These are phyloP conservation scores for Phytophthora capsici DNA, from an alignment of 352 stramenopile genomes.

Conservation along the genomic window DNA sequence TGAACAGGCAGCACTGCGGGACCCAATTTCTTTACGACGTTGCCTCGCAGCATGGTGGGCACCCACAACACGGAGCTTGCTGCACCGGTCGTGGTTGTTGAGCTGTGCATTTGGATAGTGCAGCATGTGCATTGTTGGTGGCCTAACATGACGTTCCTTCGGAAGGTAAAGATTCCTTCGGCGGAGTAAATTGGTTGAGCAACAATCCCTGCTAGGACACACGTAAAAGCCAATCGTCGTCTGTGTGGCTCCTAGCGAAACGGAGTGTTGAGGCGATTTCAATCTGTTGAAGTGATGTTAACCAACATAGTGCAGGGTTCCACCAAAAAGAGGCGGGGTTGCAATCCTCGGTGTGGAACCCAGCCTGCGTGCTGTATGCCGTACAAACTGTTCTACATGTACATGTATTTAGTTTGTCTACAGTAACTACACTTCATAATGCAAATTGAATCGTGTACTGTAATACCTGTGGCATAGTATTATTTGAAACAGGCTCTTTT, in stretches of 20 bases:
- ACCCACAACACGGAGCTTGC: too few species aligned
- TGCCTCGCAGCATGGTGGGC: neutral
- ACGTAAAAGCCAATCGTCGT: conserved; percentile 6
- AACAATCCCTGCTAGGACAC: neutral
- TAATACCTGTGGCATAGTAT: neutral
- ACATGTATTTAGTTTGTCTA: too few species aligned
- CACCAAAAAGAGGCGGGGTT: conserved; percentile 10
- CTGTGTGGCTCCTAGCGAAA: conserved; percentile 22
- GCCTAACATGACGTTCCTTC: neutral
- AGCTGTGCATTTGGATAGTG: conserved; percentile 19
- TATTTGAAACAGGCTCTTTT: neutral
- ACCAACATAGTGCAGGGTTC: neutral
- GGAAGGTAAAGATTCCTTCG: neutral
- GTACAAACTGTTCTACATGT: too few species aligned
- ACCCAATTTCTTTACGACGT: conserved; percentile 1
- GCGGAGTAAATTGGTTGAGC: neutral
- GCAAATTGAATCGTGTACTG: too few species aligned
- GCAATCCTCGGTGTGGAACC: neutral
- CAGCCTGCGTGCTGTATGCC: neutral
- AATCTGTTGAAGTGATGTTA: conserved; percentile 1
- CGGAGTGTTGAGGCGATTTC: conserved; percentile 12
- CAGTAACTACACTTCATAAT: too few species aligned
- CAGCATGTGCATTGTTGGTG: conserved; percentile 12
- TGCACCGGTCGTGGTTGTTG: neutral
- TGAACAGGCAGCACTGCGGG: neutral